Percentiles rank a stretch among this genome's conserved stretches.
Conservation (phyloP, 257 asterid genomes). For the Scutellaria baicalensis region DNA sequence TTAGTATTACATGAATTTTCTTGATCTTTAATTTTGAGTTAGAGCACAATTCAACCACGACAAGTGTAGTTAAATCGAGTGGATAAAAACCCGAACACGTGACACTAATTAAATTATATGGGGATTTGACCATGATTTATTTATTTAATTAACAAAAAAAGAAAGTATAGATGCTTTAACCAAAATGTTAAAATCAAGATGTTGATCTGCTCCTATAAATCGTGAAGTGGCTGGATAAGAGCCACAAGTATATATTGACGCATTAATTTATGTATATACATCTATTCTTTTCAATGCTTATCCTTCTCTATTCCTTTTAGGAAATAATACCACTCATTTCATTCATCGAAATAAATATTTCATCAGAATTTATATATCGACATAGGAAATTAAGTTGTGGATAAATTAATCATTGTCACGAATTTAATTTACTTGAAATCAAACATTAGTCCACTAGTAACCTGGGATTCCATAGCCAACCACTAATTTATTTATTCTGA, state of each 20-base stretch:
- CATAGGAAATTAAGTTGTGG: too few relatives aligned
- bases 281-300: conserved; percentile 27
- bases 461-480: not conserved
- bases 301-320: conserved; percentile 16
- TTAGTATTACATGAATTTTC: too few relatives aligned
- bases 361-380: too few relatives aligned
- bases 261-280: not conserved
- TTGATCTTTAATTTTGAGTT: too few relatives aligned
- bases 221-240: conserved; percentile 43
- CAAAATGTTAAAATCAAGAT: conserved; percentile 12
- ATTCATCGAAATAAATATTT: too few relatives aligned
- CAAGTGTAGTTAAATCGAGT: conserved; percentile 26
- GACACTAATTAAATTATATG: conserved; percentile 10
- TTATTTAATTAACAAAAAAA: not conserved
- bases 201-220: conserved; percentile 17
- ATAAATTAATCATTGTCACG: too few relatives aligned
- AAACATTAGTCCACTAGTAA: conserved; percentile 10
- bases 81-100: not conserved
- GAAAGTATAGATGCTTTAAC: not conserved
- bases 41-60: conserved; percentile 24
- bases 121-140: not conserved
- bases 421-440: too few relatives aligned
- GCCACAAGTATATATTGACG: conserved; percentile 22
- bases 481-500: too few relatives aligned
- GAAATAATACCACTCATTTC: not conserved